Base-by-base conservation (phyloP, 768 basidiomycete species). In the Leccinum incarnatum region DNA sequence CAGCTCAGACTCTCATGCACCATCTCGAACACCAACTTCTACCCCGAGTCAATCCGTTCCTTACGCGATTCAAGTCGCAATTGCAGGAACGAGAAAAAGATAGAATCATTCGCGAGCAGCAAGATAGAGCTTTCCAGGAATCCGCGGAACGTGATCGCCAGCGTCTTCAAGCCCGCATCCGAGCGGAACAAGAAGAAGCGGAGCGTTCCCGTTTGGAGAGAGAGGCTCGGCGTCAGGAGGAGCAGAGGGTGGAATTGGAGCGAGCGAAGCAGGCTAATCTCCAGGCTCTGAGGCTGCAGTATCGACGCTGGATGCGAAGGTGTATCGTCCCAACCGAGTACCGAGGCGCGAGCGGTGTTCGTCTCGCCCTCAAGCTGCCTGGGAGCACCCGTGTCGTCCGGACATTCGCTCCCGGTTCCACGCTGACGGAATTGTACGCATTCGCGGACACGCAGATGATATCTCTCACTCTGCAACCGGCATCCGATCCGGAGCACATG, bases 31-130 rank as follows among this genome's bases (percentile, higher is more conserved):
- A 79, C 9, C 81, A 86, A 46, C 81, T 98, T 51, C 74, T 98
- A 1, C 95, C 95, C 0, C 91, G 95, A 21, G 87, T 93, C 3
- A 75, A 71, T 0, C 86, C 95, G 0, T 93, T 87, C 76, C 83
- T 99, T 10, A 74, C 77, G 9, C 82, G 88, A 17, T 76, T 92
- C 54, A 81, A 77, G 15, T 68, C 79, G 0, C 78, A 83, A 51
- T 69, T 84, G 67, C 74, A 87, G 62, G 77, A 77, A 51, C 72
- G 75, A 2, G 79, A 80, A 36, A 75, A 73, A 4, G 84, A 89
- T 19, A 79, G 93, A 12, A 74, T 77, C 19, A 67, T 94, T 19
- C 81, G 94, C 12, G 88, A 86, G 27, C 88, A 91, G 65, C 93
- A 95, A 65, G 95, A 96, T 65, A 79, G 82, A 9, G 91, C 91